Percentiles rank a stretch among this genome's conserved stretches.
phyloP scores from a whole-genome alignment of 371 early-diverging fungal species.

The Capillidium heterosporum region DNA sequence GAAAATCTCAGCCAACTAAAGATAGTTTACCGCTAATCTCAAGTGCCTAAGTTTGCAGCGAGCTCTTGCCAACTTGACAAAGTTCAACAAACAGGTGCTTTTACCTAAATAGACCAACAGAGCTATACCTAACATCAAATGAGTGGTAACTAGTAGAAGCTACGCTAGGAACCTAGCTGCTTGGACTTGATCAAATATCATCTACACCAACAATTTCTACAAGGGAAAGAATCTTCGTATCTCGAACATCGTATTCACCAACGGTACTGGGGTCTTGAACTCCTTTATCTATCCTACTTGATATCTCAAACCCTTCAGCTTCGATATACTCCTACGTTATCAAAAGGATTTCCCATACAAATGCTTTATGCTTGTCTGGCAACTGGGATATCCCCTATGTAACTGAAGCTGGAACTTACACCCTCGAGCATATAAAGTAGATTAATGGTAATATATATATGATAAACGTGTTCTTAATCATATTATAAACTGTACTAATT shows the following conservation, averaged over 20 bases:
- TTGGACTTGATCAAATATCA: slow-evolving; percentile 24
- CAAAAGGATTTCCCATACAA: neutral
- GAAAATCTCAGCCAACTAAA: slow-evolving; percentile 26
- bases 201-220: neutral
- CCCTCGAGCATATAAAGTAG: no score
- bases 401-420: neutral
- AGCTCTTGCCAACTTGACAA: slow-evolving; percentile 37
- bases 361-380: neutral
- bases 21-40: slow-evolving; percentile 12
- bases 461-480: no score
- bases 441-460: no score
- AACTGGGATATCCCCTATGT: neutral
- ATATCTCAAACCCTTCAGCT: neutral
- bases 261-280: slow-evolving; percentile 2
- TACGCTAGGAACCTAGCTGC: slow-evolving; percentile 53
- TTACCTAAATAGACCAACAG: neutral
- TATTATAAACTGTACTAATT: no score
- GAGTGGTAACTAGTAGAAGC: slow-evolving; percentile 48
- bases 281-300: neutral
- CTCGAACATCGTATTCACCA: neutral
- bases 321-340: neutral
- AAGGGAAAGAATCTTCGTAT: neutral
- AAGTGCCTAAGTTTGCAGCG: slow-evolving; percentile 30
- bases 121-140: slow-evolving; percentile 18
- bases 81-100: slow-evolving; percentile 23